phyloP scores from a whole-genome alignment of 1,284 basidiomycete species.

The Malassezia psittaci region DNA sequence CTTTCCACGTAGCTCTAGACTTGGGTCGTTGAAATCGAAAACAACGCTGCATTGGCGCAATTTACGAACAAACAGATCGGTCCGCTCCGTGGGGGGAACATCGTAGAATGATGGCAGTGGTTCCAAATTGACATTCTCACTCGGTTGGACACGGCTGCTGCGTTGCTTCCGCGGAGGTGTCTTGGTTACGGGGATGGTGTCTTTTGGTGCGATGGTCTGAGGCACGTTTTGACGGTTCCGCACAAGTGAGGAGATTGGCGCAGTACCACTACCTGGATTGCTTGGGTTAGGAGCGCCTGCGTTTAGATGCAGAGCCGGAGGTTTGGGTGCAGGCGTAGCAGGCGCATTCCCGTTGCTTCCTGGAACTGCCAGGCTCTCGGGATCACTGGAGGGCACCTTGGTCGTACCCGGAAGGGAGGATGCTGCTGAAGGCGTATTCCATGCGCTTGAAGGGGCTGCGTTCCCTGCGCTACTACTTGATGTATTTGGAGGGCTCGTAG shows the following conservation, averaged over 20 bases:
- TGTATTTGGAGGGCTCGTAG: neutral
- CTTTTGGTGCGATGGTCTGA: conserved; percentile 26
- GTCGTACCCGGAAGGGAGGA: neutral
- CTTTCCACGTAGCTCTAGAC: conserved; percentile 87
- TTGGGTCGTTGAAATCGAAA: conserved; percentile 98
- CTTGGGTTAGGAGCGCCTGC: neutral
- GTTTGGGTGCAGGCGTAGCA: neutral
- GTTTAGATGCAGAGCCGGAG: neutral
- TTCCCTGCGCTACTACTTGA: neutral
- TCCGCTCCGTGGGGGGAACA: conserved; percentile 74
- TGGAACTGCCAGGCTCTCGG: neutral
- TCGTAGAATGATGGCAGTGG: conserved; percentile 90
- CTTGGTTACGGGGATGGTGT: conserved; percentile 43
- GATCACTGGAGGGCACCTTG: neutral
- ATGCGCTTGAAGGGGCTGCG: neutral
- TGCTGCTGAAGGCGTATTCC: neutral
- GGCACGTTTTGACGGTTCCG: conserved; percentile 22
- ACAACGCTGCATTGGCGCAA: conserved; percentile 89
- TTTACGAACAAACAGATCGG: conserved; percentile 86
- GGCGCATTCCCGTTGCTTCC: neutral
- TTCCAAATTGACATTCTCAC: conserved; percentile 90
- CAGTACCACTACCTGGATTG: conserved; percentile 1
- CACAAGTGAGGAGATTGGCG: conserved; percentile 16
- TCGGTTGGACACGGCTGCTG: conserved; percentile 71
- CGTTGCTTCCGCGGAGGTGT: conserved; percentile 46